Evolutionary conservation across 2,329 filamentous ascomycete genomes (phyloP), one percentile per base, ranked within the genome.

Genomic region (Hortaea werneckii): DNA sequence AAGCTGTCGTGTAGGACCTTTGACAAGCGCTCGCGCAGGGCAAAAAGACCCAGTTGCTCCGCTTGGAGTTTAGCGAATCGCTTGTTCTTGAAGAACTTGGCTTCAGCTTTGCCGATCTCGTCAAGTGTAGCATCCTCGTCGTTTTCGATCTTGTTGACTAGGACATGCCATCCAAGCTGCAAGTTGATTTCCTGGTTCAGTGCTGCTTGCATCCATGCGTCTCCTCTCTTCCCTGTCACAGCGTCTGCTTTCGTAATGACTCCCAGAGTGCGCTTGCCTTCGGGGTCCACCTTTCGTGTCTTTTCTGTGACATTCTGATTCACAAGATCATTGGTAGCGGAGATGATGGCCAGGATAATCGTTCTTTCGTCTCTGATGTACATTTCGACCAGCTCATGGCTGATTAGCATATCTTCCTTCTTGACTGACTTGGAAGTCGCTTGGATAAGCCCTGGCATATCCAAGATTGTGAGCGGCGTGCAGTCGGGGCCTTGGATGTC

Each of bases 271-370:
- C 39, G 12, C 8, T 9, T 28, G 20, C 20, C 20, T 20, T 20
- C 20, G 20, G 20, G 20, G 20, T 20, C 8, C 37, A 12, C 37
- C 6, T 39, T 39, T 12, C 37, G 37, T 12, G 37, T 26, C n/a
- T 39, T 39, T 20, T 20, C 20, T 2, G n/a, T 11, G n/a, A 27
- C 10, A 27, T 26, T 29, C n/a, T 42, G 67, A 0, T 64, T 71
- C 0, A 61, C 61, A 38, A 70, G 58, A 40, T 75, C 70, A 5
- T 67, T 64, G 20, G 62, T 65, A 5, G 66, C 65, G 0, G 63
- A 62, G 1, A 72, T 51, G 0, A 73, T 67, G 0, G 65, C 59
- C 4, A 73, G 58, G 10, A 72, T 69, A 37, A 70, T 63, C 1
- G 61, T 63, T 2, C 63, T 53, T 0, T 54, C 50, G 38, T 66